These are phyloP conservation scores for Saccharomyces paradoxus DNA, from an alignment of 805 yeast genomes.

Conservation along the genomic window DNA sequence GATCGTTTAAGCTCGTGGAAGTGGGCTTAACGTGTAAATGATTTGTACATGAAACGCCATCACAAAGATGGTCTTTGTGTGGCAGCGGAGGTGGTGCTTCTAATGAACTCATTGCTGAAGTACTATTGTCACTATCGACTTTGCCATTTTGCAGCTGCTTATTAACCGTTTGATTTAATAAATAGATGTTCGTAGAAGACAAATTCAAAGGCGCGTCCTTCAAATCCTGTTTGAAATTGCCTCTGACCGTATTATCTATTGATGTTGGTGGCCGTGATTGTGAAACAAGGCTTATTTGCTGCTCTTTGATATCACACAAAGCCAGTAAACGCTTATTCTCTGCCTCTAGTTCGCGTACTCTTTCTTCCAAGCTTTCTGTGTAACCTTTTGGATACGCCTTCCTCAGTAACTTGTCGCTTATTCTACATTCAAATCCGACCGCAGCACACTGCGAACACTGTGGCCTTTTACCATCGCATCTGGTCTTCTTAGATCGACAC, in stretches of 20 bases:
- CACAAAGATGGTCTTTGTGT: slow-evolving; percentile 8
- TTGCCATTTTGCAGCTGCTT: slow-evolving; percentile 1
- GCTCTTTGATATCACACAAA: slow-evolving; percentile 25
- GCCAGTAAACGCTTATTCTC: slow-evolving; percentile 67
- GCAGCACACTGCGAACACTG: slow-evolving; percentile 75
- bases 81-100: not conserved
- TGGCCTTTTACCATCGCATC: slow-evolving; percentile 62
- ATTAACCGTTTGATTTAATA: slow-evolving; percentile 22
- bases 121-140: not conserved
- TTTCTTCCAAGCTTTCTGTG: slow-evolving; percentile 80
- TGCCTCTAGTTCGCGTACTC: slow-evolving; percentile 77
- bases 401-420: slow-evolving; percentile 78
- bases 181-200: slow-evolving; percentile 31
- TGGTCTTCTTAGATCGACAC: slow-evolving; percentile 67
- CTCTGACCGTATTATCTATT: slow-evolving; percentile 7
- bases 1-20: slow-evolving; percentile 22
- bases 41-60: slow-evolving; percentile 9
- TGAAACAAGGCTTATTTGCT: slow-evolving; percentile 20
- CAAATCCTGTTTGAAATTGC: slow-evolving; percentile 11
- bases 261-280: slow-evolving; percentile 7
- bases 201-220: slow-evolving; percentile 18
- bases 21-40: slow-evolving; percentile 21
- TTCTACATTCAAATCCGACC: slow-evolving; percentile 81
- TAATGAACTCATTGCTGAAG: not conserved
- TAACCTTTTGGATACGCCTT: slow-evolving; percentile 88